Percentiles rank a stretch among this genome's conserved stretches.
These are phyloP conservation scores for Citrus australasica DNA, from an alignment of 345 rosid genomes.

Conservation along the genomic window DNA sequence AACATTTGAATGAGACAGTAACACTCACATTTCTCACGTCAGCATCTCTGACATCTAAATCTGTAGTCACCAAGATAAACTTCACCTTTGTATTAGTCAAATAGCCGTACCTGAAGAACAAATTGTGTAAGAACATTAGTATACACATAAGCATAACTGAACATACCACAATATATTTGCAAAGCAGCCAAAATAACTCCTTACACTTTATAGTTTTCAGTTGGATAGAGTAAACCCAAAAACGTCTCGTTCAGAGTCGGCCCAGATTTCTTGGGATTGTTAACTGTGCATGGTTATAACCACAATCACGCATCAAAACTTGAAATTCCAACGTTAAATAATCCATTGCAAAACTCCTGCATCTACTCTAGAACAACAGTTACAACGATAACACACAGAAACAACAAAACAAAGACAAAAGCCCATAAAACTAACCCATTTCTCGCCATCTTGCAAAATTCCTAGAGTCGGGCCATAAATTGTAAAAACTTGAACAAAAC, in stretches of 20 bases:
- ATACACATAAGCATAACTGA: neutral
- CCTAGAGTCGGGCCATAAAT: neutral
- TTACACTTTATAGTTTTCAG: constrained; percentile 94
- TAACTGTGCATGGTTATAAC: constrained; percentile 43
- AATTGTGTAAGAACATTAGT: neutral
- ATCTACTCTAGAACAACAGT: neutral
- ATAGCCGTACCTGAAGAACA: constrained; percentile 67
- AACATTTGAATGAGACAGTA: neutral
- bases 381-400: neutral
- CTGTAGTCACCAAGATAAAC: constrained; percentile 82
- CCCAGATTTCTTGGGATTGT: constrained; percentile 87
- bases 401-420: neutral
- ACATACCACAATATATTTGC: neutral
- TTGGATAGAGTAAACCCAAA: constrained; percentile 89
- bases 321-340: neutral
- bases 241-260: constrained; percentile 81
- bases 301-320: constrained; percentile 13
- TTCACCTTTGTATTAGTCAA: constrained; percentile 97
- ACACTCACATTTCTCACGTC: constrained; percentile 85
- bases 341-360: neutral
- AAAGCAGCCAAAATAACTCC: constrained; percentile 14
- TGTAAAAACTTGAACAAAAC: neutral
- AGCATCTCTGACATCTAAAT: constrained; percentile 84
- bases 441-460: neutral
- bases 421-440: neutral